Conservation (phyloP, 371 early-diverging fungal species). For the Rhizomucor pusillus region DNA sequence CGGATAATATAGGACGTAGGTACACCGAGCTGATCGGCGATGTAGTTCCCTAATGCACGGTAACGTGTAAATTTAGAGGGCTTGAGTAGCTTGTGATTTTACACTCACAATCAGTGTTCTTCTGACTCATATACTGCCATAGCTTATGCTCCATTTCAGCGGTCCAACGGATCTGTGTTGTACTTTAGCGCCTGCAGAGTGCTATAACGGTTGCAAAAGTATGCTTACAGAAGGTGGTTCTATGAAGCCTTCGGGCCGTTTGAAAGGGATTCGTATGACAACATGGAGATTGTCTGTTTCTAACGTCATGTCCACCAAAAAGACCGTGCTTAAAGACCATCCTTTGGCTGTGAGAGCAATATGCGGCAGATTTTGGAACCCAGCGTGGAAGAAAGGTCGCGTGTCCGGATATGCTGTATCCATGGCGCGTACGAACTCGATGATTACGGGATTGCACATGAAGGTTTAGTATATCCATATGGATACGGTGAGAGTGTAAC, state of each 20-base stretch:
- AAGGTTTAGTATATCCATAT: too few species aligned
- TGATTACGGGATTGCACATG: too few species aligned
- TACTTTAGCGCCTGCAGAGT: neutral
- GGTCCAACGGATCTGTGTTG: slow-evolving; percentile 57
- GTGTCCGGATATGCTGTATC: too few species aligned
- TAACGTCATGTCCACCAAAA: slow-evolving; percentile 9
- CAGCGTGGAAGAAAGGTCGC: too few species aligned
- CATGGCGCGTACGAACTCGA: too few species aligned
- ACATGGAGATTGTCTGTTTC: slow-evolving; percentile 52
- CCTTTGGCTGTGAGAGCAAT: too few species aligned
- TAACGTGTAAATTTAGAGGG: neutral
- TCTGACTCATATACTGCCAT: slow-evolving; percentile 61
- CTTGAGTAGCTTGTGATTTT: neutral
- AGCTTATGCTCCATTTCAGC: slow-evolving; percentile 63
- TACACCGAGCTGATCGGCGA: slow-evolving; percentile 55
- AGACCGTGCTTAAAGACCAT: neutral
- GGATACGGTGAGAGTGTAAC: too few species aligned
- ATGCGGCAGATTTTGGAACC: too few species aligned
- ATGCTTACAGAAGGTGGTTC: slow-evolving; percentile 54
- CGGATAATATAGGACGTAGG: slow-evolving; percentile 57
- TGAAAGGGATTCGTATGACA: slow-evolving; percentile 54
- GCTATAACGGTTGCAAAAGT: neutral
- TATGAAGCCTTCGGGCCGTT: slow-evolving; percentile 52
- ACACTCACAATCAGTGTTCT: slow-evolving; percentile 57
- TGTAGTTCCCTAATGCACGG: slow-evolving; percentile 46